Percentiles rank a stretch among this genome's conserved stretches.
Conservation (phyloP, 345 rosid species). For the Melaleuca alternifolia region DNA sequence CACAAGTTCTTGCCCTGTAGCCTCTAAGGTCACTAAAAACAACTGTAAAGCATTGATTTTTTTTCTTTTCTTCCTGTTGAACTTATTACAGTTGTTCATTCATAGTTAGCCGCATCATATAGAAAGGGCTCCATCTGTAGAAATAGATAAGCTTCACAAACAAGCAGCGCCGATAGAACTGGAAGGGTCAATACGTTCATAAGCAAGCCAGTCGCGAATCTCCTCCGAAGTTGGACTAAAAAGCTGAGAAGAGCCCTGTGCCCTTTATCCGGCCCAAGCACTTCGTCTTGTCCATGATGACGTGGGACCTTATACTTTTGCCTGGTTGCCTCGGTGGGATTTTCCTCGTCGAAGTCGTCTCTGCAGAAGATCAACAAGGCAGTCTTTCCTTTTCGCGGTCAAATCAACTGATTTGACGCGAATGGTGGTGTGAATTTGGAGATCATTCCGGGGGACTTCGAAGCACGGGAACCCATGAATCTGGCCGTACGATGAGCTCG, state of each 20-base stretch:
- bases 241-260: no score
- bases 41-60: background rate
- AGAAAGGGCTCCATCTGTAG: background rate
- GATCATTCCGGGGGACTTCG: background rate
- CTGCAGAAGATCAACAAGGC: background rate
- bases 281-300: background rate
- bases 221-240: no score
- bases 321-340: background rate
- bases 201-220: no score
- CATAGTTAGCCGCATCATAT: background rate
- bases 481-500: background rate
- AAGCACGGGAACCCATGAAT: background rate
- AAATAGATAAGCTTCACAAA: background rate
- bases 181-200: background rate
- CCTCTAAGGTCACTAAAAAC: background rate
- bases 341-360: background rate
- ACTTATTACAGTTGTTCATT: background rate
- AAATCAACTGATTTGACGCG: background rate
- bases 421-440: background rate
- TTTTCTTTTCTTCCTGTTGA: background rate
- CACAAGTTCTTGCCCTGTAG: background rate
- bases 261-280: background rate
- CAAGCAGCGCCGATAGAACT: background rate
- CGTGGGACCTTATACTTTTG: background rate
- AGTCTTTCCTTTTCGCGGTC: background rate